These are phyloP conservation scores for Bipolaris oryzae DNA, from an alignment of 2,329 filamentous ascomycete genomes.

Conservation along the genomic window DNA sequence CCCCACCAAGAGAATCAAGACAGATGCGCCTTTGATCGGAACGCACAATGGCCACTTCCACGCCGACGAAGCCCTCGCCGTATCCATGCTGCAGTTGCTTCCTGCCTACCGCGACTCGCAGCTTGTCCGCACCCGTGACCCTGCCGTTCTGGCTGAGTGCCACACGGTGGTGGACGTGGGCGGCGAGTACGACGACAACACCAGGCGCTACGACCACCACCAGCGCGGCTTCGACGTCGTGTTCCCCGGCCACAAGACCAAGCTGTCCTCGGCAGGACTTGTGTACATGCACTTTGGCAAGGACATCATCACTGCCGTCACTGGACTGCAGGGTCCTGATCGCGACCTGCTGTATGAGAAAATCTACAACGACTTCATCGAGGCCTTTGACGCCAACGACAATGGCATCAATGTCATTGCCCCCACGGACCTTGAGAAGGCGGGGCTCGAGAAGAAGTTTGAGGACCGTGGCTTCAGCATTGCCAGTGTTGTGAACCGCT, in stretches of 20 bases:
- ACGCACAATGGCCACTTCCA: slow-evolving; percentile 99
- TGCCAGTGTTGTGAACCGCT: slow-evolving; percentile 83
- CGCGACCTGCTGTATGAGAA: slow-evolving; percentile 82
- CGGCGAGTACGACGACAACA: slow-evolving; percentile 80
- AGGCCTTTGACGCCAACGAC: slow-evolving; percentile 96
- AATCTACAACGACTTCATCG: slow-evolving; percentile 90
- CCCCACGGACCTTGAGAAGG: slow-evolving; percentile 68
- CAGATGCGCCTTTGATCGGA: slow-evolving; percentile 71
- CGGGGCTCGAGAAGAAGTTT: slow-evolving; percentile 81
- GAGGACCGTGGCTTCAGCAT: slow-evolving; percentile 82
- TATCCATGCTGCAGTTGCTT: slow-evolving; percentile 91
- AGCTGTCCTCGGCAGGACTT: slow-evolving; percentile 90
- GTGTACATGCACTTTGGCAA: slow-evolving; percentile 96
- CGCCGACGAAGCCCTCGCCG: slow-evolving; percentile 95
- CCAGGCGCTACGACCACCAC: slow-evolving; percentile 93
- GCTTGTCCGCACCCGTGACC: slow-evolving; percentile 87
- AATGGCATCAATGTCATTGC: slow-evolving; percentile 91
- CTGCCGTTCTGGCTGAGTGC: slow-evolving; percentile 75
- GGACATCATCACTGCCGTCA: slow-evolving; percentile 74
- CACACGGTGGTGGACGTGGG: slow-evolving; percentile 98
- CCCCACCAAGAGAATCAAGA: slow-evolving; percentile 81
- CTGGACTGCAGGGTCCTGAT: slow-evolving; percentile 66
- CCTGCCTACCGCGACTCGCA: slow-evolving; percentile 75
- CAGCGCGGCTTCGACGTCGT: slow-evolving; percentile 87
- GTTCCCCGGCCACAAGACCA: slow-evolving; percentile 83